A percentile compares a stretch with the other conserved stretches of the same genome.
Evolutionary conservation across 1,284 basidiomycete species (phyloP).

Genomic region (Taiwanofungus camphoratus): DNA sequence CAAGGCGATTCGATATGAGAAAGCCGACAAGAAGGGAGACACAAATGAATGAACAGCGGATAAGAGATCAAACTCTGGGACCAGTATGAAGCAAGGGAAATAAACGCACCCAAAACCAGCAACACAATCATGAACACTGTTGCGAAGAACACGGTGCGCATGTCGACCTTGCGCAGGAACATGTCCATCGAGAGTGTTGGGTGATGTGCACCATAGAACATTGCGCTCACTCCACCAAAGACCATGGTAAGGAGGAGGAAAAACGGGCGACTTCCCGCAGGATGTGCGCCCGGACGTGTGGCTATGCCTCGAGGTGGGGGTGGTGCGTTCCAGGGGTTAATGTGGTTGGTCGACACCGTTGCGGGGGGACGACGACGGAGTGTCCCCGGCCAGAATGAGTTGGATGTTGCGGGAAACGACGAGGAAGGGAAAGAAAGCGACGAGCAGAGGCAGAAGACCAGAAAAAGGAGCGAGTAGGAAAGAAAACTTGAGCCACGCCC

Average conservation of each 20-base stretch:
- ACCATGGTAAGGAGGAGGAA: constrained; percentile 58
- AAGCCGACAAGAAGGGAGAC: constrained; percentile 10
- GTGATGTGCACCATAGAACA: constrained; percentile 53
- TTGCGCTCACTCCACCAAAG: constrained; percentile 51
- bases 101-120: constrained; percentile 63
- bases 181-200: constrained; percentile 40
- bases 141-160: constrained; percentile 62
- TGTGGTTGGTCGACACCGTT: constrained; percentile 37
- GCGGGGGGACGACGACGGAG: constrained; percentile 32
- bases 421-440: constrained; percentile 5
- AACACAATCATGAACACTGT: constrained; percentile 62
- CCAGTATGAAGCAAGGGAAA: constrained; percentile 7
- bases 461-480: constrained; percentile 1
- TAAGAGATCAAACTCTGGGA: constrained; percentile 13
- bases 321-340: constrained; percentile 19
- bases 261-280: constrained; percentile 28
- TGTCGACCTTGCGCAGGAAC: constrained; percentile 51
- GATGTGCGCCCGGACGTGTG: constrained; percentile 24
- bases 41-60: constrained; percentile 12
- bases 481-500: constrained; percentile 4
- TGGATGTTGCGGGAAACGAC: constrained; percentile 13
- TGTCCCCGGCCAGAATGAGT: constrained; percentile 26
- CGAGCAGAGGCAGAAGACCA: too few species aligned
- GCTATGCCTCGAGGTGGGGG: constrained; percentile 34
- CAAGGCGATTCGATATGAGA: constrained; percentile 5